A percentile compares a stretch with the other conserved stretches of the same genome.
Evolutionary conservation across 345 rosid genomes (phyloP).

Genomic region (Psidium friedrichsthalianum): DNA sequence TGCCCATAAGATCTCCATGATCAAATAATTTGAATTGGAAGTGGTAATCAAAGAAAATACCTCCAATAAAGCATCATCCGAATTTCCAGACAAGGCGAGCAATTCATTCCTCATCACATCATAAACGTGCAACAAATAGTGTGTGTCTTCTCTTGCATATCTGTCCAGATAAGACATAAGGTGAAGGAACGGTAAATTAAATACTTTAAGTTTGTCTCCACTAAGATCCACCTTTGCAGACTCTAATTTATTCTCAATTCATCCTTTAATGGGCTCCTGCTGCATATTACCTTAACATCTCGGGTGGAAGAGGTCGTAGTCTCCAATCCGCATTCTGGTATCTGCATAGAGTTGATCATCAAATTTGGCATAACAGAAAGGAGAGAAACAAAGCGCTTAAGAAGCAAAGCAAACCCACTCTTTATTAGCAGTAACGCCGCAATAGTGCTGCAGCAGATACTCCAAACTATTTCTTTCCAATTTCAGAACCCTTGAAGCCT

Average conservation of each 20-base stretch:
- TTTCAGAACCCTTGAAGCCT: conserved; percentile 89
- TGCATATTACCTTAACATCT: conserved; percentile 56
- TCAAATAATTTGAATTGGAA: neutral
- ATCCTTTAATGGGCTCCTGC: neutral
- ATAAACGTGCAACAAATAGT: conserved; percentile 72
- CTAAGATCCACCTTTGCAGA: neutral
- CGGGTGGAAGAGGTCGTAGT: conserved; percentile 81
- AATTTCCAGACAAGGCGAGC: conserved; percentile 24
- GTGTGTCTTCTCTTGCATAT: conserved; percentile 97
- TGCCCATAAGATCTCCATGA: neutral
- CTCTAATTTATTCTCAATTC: neutral
- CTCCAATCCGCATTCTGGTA: conserved; percentile 99
- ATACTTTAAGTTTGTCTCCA: neutral
- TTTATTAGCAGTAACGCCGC: conserved; percentile 82
- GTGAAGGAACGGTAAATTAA: neutral
- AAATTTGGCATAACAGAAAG: neutral
- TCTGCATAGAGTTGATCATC: conserved; percentile 37
- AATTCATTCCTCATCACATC: conserved; percentile 56
- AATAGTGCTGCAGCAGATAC: conserved; percentile 58
- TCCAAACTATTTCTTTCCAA: conserved; percentile 88
- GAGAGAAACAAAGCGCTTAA: neutral
- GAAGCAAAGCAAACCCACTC: conserved; percentile 31
- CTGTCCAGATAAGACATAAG: conserved; percentile 24
- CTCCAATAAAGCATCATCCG: conserved; percentile 58
- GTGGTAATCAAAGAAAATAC: conserved; percentile 18